Evolutionary conservation across 2,329 filamentous ascomycete genomes (phyloP), one percentile per base, ranked within the genome.

Genomic region (Ceratocystis cacaofunesta): DNA sequence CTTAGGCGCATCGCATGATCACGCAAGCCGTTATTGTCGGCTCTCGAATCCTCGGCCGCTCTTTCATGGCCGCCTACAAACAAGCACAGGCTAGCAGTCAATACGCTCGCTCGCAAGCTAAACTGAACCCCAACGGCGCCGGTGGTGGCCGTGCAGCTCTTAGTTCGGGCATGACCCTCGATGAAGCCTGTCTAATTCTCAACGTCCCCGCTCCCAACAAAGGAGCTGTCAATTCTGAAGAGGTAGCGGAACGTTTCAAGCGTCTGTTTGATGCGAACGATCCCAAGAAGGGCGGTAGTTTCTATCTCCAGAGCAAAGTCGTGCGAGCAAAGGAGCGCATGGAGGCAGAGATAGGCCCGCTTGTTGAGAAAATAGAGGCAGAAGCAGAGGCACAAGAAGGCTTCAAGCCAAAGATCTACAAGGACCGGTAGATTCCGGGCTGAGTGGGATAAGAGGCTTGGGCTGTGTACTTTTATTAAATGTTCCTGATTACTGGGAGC

Each of bases 301-400:
- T 99, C 77, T 99, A 99, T 76, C 81, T 99, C 61, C 94, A 99
- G 78, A 97, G 92, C 81, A 99, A 99, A 78, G 85, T 99, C 65
- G 77, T 97, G 70, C 82, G 94, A 68, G 94, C 94, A 67, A 84
- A 92, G 71, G 92, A 99, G 78, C 81, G 94, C 69, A 88, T 99
- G 77, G 92, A 97, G 78, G 82, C 87, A 71, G 92, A 99, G 76
- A 78, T 94, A 50, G 81, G 85, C 69, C 85, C 88, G 67, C 82
- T 86, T 67, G 80, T 85, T 71, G 86, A 89, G 73, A 85, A 86
- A 73, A 81, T 82, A 15, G 85, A 86, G 70, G 80, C 85, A 71
- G 90, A 95, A 72, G 86, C 87, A 65, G 91, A 96, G 75, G 72
- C 88, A 64, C 85, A 87, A 73, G 87, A 90, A 69, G 94, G 92